Evolutionary conservation across 2,329 filamentous ascomycete species (phyloP), one percentile per base, ranked within the genome.

Genomic region (Phyllosticta capitalensis): DNA sequence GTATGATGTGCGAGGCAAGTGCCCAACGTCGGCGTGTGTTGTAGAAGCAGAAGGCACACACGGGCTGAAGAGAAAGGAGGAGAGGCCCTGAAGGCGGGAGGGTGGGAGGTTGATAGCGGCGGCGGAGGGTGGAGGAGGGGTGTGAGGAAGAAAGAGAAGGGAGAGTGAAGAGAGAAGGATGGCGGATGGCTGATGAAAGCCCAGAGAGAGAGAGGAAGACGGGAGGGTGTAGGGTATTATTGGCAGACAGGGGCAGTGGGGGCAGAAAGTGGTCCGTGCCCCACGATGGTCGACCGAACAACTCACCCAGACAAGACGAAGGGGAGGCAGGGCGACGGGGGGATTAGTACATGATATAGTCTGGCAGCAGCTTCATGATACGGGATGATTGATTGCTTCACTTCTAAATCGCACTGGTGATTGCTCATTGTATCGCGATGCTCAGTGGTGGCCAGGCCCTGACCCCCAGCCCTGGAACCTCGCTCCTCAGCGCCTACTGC

Each of bases 91-190:
- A 61, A 78, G 48, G 85, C 83, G 69, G 80, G 82, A 54, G 79
- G 89, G 50, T 86, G 88, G 89, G 52, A 86, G 88, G 88, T 88
- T 89, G 9, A 87, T 89, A 64, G 78, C 90, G 1, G 82, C 90
- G 61, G 79, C 63, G 65, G 65, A 65, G 66, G 65, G 86, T 61
- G 79, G 77, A 67, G 89, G 92, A 72, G 79, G 85, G 57, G 88
- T 92, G 73, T 80, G 83, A 58, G 83, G 80, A 62, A 80, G 86
- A 65, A 62, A 63, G 55, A 64, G 62, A 64, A 61, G 63, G 63
- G 56, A 53, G 45, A 51, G 33, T 59, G 55, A 63, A 54, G 54
- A 58, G 62, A 19, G 20, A n/a, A 7, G 49, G 49, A 51, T 20
- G 19, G n/a, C 49, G 49, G 49, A 9, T 9, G 49, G 49, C 21